Evolutionary conservation across 2,329 filamentous ascomycete genomes (phyloP).

Genomic region (Ophiocordyceps robertsii): DNA sequence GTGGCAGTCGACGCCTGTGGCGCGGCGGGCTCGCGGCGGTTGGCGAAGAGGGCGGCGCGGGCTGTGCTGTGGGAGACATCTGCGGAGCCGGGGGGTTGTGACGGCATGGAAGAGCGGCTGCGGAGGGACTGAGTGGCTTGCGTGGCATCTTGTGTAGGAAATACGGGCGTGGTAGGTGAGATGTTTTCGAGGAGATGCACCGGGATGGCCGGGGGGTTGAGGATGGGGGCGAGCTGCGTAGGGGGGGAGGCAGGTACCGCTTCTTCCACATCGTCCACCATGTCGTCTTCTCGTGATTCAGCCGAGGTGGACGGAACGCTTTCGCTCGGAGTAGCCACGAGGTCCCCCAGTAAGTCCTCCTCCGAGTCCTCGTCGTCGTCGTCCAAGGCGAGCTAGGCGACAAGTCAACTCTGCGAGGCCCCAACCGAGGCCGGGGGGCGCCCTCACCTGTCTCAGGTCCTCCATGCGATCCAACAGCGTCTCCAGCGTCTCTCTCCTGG

Average conservation of each 20-base stretch:
- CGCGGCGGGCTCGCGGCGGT: constrained; percentile 18
- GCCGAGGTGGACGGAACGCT: constrained; percentile 29
- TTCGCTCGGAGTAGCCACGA: constrained; percentile 41
- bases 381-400: constrained; percentile 17
- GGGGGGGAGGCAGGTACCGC: constrained; percentile 5
- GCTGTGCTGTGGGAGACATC: constrained; percentile 18
- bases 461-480: constrained; percentile 50
- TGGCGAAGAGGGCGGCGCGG: constrained; percentile 31
- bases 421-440: neutral
- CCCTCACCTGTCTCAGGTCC: constrained; percentile 50
- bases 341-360: constrained; percentile 42
- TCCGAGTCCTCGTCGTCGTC: constrained; percentile 29
- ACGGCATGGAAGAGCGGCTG: constrained; percentile 13
- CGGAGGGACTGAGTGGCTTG: constrained; percentile 22
- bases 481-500: constrained; percentile 54
- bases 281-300: constrained; percentile 7
- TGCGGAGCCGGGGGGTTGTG: constrained; percentile 6
- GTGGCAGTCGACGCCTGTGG: constrained; percentile 32
- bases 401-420: constrained; percentile 3
- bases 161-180: constrained; percentile 5
- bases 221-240: constrained; percentile 1
- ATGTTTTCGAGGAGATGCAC: constrained; percentile 3
- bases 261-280: constrained; percentile 6
- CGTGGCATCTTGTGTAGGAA: constrained; percentile 9
- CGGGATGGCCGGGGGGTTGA: constrained; percentile 4